Conservation (phyloP, 768 basidiomycete species). For the Russula compacta region DNA sequence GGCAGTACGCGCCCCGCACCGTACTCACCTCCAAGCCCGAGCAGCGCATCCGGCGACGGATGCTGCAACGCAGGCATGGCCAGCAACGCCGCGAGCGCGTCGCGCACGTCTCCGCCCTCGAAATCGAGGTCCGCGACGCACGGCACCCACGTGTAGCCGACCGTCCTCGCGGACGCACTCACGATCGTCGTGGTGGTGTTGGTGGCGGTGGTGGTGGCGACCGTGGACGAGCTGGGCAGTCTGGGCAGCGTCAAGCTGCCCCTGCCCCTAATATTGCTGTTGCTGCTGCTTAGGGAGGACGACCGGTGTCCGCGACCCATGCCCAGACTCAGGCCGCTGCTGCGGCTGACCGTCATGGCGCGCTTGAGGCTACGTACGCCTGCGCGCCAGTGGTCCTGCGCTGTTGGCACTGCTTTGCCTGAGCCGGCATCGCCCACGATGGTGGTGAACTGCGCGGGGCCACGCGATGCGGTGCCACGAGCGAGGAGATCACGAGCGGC, state of each 20-base stretch:
- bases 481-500: conserved; percentile 53
- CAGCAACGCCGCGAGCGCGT: conserved; percentile 36
- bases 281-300: background rate
- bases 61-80: conserved; percentile 30
- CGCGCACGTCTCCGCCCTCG: conserved; percentile 68
- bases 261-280: background rate
- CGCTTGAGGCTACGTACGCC: conserved; percentile 53
- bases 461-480: conserved; percentile 26
- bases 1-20: conserved; percentile 33
- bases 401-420: conserved; percentile 52
- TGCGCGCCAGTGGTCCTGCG: conserved; percentile 63
- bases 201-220: background rate
- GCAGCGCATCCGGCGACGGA: conserved; percentile 24
- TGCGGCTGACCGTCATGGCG: conserved; percentile 18
- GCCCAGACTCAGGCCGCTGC: conserved; percentile 8
- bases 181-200: conserved; percentile 3
- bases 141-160: conserved; percentile 79
- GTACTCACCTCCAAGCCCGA: conserved; percentile 28
- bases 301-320: background rate
- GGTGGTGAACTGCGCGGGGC: conserved; percentile 60
- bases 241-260: too few relatives aligned
- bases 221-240: background rate
- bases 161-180: conserved; percentile 28
- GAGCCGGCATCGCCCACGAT: conserved; percentile 63
- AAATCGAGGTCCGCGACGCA: conserved; percentile 73